Evolutionary conservation across 305 asterid genomes (phyloP), one percentile per base, ranked within the genome.

Genomic region (Caryopteris hybrid): DNA sequence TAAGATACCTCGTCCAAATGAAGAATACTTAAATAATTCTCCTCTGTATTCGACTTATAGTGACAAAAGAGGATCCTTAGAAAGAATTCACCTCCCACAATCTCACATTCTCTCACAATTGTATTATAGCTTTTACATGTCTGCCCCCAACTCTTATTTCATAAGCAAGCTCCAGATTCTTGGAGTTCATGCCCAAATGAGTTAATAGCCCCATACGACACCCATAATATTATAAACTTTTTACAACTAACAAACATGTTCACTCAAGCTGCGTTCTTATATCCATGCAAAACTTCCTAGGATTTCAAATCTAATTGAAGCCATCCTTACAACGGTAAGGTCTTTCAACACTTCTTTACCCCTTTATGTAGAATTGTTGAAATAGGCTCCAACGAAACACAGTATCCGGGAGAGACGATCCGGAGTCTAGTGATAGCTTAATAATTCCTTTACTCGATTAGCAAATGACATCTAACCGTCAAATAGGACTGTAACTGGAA

Each of bases 31-130:
- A 43, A 46, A 52, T 14, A n/a, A 51, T n/a, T 38, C 6, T 57
- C 52, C 46, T 81, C 83, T 81, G 18, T 13, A 17, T 33, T 58
- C 54, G 43, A 29, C 21, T 50, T 11, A 6, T 4, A 48, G 16
- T 23, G 10, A 21, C 43, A 31, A 42, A 59, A 1, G 36, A 57
- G 9, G 73, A 86, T 79, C 13, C 58, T 41, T 27, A 23, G 7
- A 58, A 52, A 47, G 65, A 41, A 52, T 52, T 59, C 70, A 23
- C 53, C 65, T 7, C 27, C 33, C 3, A 52, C 59, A 22, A 33
- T 4, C 57, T 18, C 70, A 87, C 9, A 51, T 14, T 45, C 39
- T 54, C 18, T 4, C 27, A 27, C 39, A 43, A 8, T 22, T 23
- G 21, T 42, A 0, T 22, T 12, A 38, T 70, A 59, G n/a, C 20